Percentiles rank a stretch among this genome's conserved stretches.
Evolutionary conservation across 352 stramenopile species (phyloP).

Genomic region (Globisporangium splendens): DNA sequence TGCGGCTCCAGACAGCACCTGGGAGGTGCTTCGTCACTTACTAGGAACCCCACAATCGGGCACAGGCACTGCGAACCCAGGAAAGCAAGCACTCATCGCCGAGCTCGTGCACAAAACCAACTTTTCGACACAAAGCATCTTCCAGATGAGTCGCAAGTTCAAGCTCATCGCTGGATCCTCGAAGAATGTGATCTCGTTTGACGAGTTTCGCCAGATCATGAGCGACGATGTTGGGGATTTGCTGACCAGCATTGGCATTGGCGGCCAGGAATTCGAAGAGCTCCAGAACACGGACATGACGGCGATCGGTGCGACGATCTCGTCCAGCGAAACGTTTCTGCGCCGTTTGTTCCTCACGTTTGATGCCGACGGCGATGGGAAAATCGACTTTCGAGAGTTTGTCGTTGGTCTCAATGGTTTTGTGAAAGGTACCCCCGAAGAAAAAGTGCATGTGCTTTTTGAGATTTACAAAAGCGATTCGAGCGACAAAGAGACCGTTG

Average conservation of each 20-base stretch:
- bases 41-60: background rate
- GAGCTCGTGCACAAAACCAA: constrained; percentile 35
- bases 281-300: constrained; percentile 16
- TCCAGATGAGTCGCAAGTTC: constrained; percentile 51
- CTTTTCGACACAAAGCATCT: constrained; percentile 43
- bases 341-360: constrained; percentile 38
- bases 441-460: constrained; percentile 44
- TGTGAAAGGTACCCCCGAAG: constrained; percentile 30
- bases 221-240: constrained; percentile 27
- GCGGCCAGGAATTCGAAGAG: background rate
- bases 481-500: constrained; percentile 16
- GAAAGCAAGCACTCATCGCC: constrained; percentile 46
- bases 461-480: constrained; percentile 27
- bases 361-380: constrained; percentile 37
- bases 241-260: constrained; percentile 17
- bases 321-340: constrained; percentile 39
- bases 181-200: constrained; percentile 36
- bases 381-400: constrained; percentile 52
- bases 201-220: constrained; percentile 40
- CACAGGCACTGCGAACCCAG: background rate
- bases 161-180: constrained; percentile 32
- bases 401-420: constrained; percentile 43
- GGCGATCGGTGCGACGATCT: constrained; percentile 39
- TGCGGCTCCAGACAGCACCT: constrained; percentile 16
- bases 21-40: constrained; percentile 18